These are phyloP conservation scores for Citrullus amarus DNA, from an alignment of 306 rosid species.

Conservation along the genomic window DNA sequence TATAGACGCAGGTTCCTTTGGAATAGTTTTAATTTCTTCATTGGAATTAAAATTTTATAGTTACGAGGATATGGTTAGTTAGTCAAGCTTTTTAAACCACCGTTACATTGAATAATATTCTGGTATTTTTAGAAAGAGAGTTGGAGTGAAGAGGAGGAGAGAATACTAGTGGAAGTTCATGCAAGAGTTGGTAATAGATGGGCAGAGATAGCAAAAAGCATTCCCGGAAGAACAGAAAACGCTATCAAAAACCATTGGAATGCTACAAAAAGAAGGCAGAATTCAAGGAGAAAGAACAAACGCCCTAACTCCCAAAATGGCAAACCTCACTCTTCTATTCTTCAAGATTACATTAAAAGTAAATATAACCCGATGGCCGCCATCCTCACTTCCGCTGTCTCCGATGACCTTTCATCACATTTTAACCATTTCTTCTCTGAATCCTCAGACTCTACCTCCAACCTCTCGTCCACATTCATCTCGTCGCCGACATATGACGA, in stretches of 20 bases:
- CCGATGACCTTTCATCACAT: slow-evolving; percentile 13
- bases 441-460: slow-evolving; percentile 23
- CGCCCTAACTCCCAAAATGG: slow-evolving; percentile 23
- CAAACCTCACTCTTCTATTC: slow-evolving; percentile 49
- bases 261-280: slow-evolving; percentile 79
- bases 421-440: slow-evolving; percentile 11
- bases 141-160: slow-evolving; percentile 82
- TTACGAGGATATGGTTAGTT: background rate
- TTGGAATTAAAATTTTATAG: background rate
- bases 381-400: background rate
- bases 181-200: slow-evolving; percentile 57
- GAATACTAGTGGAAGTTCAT: slow-evolving; percentile 49
- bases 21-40: background rate
- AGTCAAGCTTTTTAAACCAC: background rate
- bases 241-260: slow-evolving; percentile 94
- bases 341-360: slow-evolving; percentile 59
- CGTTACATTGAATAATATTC: background rate
- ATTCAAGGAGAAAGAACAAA: slow-evolving; percentile 60
- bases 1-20: too few species aligned
- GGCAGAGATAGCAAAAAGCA: slow-evolving; percentile 76
- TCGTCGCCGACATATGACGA: slow-evolving; percentile 29
- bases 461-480: slow-evolving; percentile 13
- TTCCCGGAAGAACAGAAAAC: slow-evolving; percentile 78
- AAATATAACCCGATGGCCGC: background rate
- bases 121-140: slow-evolving; percentile 43